phyloP scores from a whole-genome alignment of 2,329 filamentous ascomycete species.

The Colletotrichum chlorophyti region DNA sequence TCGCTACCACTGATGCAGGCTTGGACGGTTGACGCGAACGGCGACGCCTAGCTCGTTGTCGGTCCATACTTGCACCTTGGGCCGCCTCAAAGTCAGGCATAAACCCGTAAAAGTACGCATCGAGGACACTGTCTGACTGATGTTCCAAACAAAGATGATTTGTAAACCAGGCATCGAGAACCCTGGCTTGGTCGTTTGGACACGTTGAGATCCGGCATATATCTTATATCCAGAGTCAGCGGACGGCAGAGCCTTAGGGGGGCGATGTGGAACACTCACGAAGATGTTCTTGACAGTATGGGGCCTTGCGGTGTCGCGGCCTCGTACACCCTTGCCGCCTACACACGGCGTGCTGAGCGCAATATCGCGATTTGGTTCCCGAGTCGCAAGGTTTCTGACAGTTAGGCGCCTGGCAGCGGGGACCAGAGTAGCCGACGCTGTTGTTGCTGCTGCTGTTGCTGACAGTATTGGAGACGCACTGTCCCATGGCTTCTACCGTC shows the following conservation, averaged over 20 bases:
- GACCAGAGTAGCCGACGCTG: not conserved
- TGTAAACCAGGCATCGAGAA: conserved; percentile 20
- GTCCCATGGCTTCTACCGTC: conserved; percentile 22
- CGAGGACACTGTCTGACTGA: conserved; percentile 2
- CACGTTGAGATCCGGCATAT: conserved; percentile 23
- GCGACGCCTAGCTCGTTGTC: conserved; percentile 12
- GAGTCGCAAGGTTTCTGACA: conserved; percentile 15
- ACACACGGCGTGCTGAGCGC: conserved; percentile 19
- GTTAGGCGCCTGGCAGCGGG: conserved; percentile 19
- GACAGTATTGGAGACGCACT: conserved; percentile 17
- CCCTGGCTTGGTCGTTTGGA: conserved; percentile 20
- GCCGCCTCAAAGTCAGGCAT: not conserved
- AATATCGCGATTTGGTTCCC: conserved; percentile 18
- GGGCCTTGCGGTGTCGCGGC: conserved; percentile 17
- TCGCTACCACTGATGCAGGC: not conserved
- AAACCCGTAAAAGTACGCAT: conserved; percentile 9
- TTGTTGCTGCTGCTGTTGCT: not conserved
- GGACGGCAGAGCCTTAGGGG: not conserved
- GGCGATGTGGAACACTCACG: conserved; percentile 17
- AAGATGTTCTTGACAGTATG: conserved; percentile 26
- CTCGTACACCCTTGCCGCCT: conserved; percentile 21
- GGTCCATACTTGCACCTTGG: not conserved
- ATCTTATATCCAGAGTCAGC: conserved; percentile 16
- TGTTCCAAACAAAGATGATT: conserved; percentile 24
- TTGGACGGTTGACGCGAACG: conserved; percentile 8